Conservation (phyloP, 2,329 filamentous ascomycete genomes). For the Onygenales sp. region DNA sequence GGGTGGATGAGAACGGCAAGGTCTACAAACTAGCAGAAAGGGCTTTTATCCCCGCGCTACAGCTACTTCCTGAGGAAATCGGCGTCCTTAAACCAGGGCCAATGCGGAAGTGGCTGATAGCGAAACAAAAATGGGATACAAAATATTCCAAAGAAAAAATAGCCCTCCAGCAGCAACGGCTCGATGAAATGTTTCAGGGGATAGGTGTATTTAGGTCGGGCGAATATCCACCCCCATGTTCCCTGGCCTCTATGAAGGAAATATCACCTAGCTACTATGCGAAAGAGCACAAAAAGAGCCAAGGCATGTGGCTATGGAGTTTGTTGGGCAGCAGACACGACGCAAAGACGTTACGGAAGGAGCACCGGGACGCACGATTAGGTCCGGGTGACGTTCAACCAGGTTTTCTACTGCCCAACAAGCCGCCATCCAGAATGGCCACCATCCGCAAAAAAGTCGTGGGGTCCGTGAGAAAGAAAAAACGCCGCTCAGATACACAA, state of each 20-base stretch:
- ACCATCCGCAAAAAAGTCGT: background rate
- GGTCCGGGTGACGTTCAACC: background rate
- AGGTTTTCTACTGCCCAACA: background rate
- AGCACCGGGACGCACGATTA: background rate
- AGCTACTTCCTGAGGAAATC: slow-evolving; percentile 55
- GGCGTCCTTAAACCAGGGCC: slow-evolving; percentile 73
- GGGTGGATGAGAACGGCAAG: slow-evolving; percentile 67
- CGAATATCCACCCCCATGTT: slow-evolving; percentile 74
- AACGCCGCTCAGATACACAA: background rate
- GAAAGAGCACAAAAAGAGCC: slow-evolving; percentile 54
- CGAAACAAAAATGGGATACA: slow-evolving; percentile 62
- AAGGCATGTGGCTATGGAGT: slow-evolving; percentile 74
- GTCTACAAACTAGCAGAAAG: slow-evolving; percentile 59
- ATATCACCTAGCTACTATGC: slow-evolving; percentile 35
- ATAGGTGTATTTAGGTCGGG: slow-evolving; percentile 61
- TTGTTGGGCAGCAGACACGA: slow-evolving; percentile 87
- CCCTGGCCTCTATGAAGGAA: slow-evolving; percentile 54
- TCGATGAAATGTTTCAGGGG: slow-evolving; percentile 62
- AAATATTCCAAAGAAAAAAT: slow-evolving; percentile 62
- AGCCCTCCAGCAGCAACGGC: slow-evolving; percentile 61
- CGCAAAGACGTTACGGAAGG: slow-evolving; percentile 51
- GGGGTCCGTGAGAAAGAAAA: slow-evolving; percentile 1
- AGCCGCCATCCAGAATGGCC: background rate
- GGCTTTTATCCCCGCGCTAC: slow-evolving; percentile 56
- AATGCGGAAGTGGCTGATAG: slow-evolving; percentile 71